A percentile compares a stretch with the other conserved stretches of the same genome.
phyloP scores from a whole-genome alignment of 306 rosid genomes.

The Cotoneaster glaucophyllus region DNA sequence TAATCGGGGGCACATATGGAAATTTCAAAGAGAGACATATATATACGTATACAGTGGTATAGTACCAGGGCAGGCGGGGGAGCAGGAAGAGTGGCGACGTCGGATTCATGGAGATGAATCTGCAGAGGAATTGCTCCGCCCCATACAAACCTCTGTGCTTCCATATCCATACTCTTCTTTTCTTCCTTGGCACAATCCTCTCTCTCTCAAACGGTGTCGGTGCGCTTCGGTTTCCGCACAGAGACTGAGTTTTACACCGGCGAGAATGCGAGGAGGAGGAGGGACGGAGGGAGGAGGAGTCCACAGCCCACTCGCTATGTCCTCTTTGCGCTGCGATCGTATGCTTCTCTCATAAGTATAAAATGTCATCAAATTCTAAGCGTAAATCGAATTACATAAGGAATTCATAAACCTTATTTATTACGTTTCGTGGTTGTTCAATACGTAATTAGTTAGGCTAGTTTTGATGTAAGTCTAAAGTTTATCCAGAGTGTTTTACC shows the following conservation, averaged over 20 bases:
- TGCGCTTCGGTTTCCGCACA: neutral
- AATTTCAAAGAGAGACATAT: neutral
- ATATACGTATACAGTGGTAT: neutral
- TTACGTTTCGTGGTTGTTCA: too few relatives aligned
- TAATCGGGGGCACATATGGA: neutral
- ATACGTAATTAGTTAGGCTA: too few relatives aligned
- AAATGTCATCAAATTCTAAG: too few relatives aligned
- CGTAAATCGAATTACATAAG: too few relatives aligned
- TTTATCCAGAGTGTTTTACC: too few relatives aligned
- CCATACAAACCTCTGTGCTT: constrained; percentile 72
- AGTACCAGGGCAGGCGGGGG: constrained; percentile 78
- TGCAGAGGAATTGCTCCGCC: constrained; percentile 79
- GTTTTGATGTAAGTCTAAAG: too few relatives aligned
- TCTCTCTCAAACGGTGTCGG: neutral
- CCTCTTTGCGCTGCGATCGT: too few relatives aligned
- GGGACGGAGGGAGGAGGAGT: neutral
- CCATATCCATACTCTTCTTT: constrained; percentile 23
- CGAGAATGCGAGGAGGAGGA: neutral
- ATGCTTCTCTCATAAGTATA: too few relatives aligned
- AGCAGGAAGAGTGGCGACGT: constrained; percentile 80
- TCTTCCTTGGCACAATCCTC: neutral
- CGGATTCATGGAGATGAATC: constrained; percentile 85
- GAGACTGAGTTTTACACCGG: neutral
- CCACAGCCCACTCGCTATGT: neutral
- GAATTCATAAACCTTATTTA: too few relatives aligned